Conservation (phyloP, 345 rosid genomes). For the Salix purpurea region DNA sequence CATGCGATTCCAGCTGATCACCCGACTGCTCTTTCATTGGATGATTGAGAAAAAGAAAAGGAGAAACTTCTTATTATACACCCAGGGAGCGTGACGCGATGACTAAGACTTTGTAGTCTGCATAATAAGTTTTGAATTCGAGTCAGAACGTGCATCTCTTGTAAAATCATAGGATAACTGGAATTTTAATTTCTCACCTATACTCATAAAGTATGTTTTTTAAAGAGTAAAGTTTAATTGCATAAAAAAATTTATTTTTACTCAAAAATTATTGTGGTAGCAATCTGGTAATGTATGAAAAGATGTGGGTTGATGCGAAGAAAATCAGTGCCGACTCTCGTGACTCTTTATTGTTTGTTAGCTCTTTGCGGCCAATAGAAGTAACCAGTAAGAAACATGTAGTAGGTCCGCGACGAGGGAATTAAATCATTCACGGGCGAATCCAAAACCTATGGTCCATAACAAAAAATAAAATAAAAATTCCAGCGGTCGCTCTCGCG, state of each 20-base stretch:
- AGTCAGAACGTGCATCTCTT: accelerated
- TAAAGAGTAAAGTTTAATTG: too few species aligned
- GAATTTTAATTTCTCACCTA: too few species aligned
- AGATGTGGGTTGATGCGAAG: constrained; percentile 18
- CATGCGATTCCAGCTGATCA: background rate
- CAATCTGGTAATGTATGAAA: constrained; percentile 6
- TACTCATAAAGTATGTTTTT: too few species aligned
- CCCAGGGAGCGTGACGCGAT: accelerated
- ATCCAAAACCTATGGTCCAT: constrained; percentile 3
- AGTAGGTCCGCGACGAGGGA: constrained; percentile 34
- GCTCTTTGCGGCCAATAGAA: constrained; percentile 47
- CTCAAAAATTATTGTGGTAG: background rate
- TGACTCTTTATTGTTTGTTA: constrained; percentile 70
- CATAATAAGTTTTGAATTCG: too few species aligned
- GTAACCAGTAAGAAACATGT: constrained; percentile 6
- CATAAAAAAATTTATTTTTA: too few species aligned
- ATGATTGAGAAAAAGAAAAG: too few species aligned
- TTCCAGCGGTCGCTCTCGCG: background rate
- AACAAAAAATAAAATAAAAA: background rate
- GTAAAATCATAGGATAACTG: too few species aligned
- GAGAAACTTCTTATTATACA: background rate
- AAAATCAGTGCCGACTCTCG: constrained; percentile 37
- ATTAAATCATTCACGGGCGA: constrained; percentile 48
- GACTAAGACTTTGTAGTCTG: too few species aligned
- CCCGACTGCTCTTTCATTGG: background rate